Percentiles rank a stretch among this genome's conserved stretches.
Evolutionary conservation across 2,329 filamentous ascomycete species (phyloP).

Genomic region (Zymoseptoria passerinii): DNA sequence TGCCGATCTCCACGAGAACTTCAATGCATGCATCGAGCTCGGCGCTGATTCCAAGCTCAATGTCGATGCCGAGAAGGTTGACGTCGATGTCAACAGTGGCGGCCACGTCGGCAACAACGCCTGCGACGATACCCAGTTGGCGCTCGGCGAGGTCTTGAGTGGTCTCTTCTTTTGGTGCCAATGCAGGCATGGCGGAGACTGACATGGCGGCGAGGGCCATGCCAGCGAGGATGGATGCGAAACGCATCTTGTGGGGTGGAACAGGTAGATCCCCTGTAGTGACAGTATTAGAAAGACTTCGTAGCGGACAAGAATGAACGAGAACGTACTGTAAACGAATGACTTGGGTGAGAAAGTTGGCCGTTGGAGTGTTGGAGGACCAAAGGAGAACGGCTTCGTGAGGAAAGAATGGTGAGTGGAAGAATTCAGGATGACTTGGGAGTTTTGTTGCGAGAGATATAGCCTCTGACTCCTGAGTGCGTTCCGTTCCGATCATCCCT

Average conservation of each 20-base stretch:
- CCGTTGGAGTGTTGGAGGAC: background rate
- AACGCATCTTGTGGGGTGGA: background rate
- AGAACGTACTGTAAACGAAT: background rate
- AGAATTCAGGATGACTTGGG: background rate
- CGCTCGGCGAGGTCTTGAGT: background rate
- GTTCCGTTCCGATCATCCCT: background rate
- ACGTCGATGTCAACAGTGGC: background rate
- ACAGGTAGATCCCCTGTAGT: background rate
- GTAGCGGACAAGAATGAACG: background rate
- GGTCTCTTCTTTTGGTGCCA: background rate
- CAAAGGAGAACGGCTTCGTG: background rate
- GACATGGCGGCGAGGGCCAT: background rate
- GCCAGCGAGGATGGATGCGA: background rate
- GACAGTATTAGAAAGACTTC: background rate
- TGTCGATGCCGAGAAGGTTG: background rate
- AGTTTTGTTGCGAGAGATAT: background rate
- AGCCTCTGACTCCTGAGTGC: background rate
- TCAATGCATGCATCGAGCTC: background rate
- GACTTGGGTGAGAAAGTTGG: background rate
- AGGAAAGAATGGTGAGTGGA: background rate
- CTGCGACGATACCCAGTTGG: background rate
- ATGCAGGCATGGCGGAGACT: background rate
- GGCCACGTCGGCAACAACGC: background rate
- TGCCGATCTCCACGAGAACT: background rate
- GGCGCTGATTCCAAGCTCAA: background rate